These are phyloP conservation scores for Metschnikowia drakensbergensis DNA, from an alignment of 805 yeast genomes.

Conservation along the genomic window DNA sequence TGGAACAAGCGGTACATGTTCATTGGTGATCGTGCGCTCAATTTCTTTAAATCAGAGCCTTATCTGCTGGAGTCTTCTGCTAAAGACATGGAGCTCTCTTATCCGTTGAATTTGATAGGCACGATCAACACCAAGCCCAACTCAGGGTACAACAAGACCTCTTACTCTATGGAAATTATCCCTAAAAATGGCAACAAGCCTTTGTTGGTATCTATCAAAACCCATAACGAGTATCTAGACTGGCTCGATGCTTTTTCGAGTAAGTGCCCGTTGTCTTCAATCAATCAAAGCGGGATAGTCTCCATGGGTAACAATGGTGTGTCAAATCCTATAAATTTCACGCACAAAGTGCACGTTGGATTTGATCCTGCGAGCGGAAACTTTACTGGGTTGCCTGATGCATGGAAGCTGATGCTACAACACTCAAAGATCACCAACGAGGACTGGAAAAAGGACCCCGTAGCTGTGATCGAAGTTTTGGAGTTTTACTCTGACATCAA, in stretches of 20 bases:
- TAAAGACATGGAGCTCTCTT: conserved; percentile 45
- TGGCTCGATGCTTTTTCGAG: conserved; percentile 89
- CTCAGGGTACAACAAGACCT: conserved; percentile 33
- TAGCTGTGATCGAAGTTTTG: conserved; percentile 58
- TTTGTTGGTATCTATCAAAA: conserved; percentile 68
- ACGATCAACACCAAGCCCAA: conserved; percentile 58
- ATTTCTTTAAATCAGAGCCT: conserved; percentile 68
- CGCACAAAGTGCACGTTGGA: conserved; percentile 89
- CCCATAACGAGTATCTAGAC: conserved; percentile 73
- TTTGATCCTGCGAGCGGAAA: conserved; percentile 73
- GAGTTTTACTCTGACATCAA: conserved; percentile 50
- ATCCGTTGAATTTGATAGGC: conserved; percentile 37
- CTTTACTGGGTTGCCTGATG: conserved; percentile 54
- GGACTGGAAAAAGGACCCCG: conserved; percentile 61
- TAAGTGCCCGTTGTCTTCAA: conserved; percentile 60
- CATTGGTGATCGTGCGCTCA: conserved; percentile 68
- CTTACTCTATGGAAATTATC: conserved; percentile 73
- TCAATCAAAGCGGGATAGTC: conserved; percentile 23
- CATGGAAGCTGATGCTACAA: conserved; percentile 53
- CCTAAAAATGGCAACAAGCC: conserved; percentile 54
- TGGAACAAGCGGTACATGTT: conserved; percentile 91
- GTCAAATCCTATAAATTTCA: conserved; percentile 89
- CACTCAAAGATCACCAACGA: conserved; percentile 59
- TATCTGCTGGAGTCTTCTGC: conserved; percentile 21
- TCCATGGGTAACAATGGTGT: conserved; percentile 47